These are phyloP conservation scores for Sporormia fimetaria DNA, from an alignment of 495 filamentous ascomycete genomes.

Conservation along the genomic window DNA sequence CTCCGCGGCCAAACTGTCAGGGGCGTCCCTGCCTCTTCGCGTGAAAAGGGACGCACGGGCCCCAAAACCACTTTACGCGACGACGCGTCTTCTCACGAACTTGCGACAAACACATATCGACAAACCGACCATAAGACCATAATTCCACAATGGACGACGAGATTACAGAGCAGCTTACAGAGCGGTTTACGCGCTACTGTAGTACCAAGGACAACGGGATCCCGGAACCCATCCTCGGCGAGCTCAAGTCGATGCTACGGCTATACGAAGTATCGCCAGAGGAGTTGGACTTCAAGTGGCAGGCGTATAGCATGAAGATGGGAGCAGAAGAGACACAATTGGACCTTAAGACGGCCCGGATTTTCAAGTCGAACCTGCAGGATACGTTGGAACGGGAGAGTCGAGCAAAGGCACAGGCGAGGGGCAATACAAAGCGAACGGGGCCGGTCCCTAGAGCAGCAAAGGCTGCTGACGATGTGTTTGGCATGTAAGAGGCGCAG, in stretches of 20 bases:
- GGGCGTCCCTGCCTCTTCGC: too few species aligned
- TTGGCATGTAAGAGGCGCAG: constrained; percentile 57
- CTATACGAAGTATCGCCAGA: constrained; percentile 64
- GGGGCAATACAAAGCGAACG: constrained; percentile 51
- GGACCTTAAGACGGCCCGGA: constrained; percentile 52
- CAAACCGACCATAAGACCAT: too few species aligned
- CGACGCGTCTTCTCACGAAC: constrained; percentile 21
- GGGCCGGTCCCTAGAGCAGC: constrained; percentile 54
- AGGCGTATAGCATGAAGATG: constrained; percentile 93
- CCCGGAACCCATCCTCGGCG: constrained; percentile 58
- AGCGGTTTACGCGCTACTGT: constrained; percentile 22
- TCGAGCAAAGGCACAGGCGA: constrained; percentile 46
- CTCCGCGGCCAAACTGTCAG: too few species aligned
- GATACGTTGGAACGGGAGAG: constrained; percentile 68
- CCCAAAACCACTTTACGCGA: constrained; percentile 11
- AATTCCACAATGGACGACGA: constrained; percentile 23
- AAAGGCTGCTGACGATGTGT: constrained; percentile 54
- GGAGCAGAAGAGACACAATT: constrained; percentile 59
- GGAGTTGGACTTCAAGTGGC: constrained; percentile 96
- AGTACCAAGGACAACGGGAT: constrained; percentile 38
- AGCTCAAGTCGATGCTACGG: constrained; percentile 73
- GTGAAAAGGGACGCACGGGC: too few species aligned
- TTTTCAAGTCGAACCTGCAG: constrained; percentile 77
- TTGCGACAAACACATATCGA: constrained; percentile 8
- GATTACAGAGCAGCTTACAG: constrained; percentile 21